Percentiles rank a stretch among this genome's conserved stretches.
These are phyloP conservation scores for Keqinozyma sinolaborantium DNA, from an alignment of 1,139 yeast species.

Conservation along the genomic window DNA sequence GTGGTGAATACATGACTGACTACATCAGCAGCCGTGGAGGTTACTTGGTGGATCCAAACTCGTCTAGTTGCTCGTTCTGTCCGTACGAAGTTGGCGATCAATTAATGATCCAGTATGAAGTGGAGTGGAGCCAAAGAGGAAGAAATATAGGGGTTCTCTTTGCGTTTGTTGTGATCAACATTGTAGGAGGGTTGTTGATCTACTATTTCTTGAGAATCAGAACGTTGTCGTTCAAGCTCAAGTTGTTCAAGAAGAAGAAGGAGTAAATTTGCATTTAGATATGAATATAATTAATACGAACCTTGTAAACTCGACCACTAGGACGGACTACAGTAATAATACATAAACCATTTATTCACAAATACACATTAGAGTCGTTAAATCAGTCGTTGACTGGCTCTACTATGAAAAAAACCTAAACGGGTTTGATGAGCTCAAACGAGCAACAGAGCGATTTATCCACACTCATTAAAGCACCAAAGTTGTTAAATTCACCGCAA, in stretches of 20 bases:
- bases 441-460: constrained; percentile 74
- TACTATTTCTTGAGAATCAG: constrained; percentile 19
- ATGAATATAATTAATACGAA: too few relatives aligned
- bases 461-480: constrained; percentile 90
- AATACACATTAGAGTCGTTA: neutral
- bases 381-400: neutral
- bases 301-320: too few relatives aligned
- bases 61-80: constrained; percentile 62
- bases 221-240: constrained; percentile 6
- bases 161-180: constrained; percentile 54
- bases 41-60: constrained; percentile 49
- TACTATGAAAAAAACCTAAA: constrained; percentile 14
- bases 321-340: too few relatives aligned
- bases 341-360: too few relatives aligned
- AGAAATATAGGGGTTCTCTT: constrained; percentile 62
- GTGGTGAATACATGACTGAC: constrained; percentile 46
- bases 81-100: constrained; percentile 49
- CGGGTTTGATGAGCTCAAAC: constrained; percentile 77
- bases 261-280: too few relatives aligned
- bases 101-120: constrained; percentile 42
- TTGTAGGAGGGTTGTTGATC: constrained; percentile 20
- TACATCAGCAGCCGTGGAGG: constrained; percentile 36
- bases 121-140: constrained; percentile 51
- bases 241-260: neutral
- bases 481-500: constrained; percentile 87